These are phyloP conservation scores for Dichomitus squalens DNA, from an alignment of 1,284 basidiomycete genomes.

Conservation along the genomic window DNA sequence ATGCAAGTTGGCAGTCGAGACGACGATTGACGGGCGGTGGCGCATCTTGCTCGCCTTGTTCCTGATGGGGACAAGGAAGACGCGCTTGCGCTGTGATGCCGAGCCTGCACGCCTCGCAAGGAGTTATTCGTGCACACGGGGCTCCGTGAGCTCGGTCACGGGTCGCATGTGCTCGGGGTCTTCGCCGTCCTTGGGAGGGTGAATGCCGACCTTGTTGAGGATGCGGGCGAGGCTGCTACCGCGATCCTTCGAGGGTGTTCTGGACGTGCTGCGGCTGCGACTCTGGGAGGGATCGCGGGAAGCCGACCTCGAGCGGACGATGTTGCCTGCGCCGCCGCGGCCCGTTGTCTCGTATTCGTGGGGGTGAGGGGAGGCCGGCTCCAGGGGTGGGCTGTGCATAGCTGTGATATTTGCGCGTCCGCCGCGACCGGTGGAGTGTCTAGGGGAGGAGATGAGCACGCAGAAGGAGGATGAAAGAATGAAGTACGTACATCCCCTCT, in stretches of 20 bases:
- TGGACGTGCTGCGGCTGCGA: conserved; percentile 24
- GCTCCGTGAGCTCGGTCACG: conserved; percentile 10
- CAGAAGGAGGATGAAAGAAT: neutral
- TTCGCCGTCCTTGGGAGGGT: conserved; percentile 14
- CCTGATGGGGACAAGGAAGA: conserved; percentile 15
- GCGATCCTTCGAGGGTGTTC: conserved; percentile 21
- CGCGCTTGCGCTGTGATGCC: conserved; percentile 22
- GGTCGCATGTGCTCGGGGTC: conserved; percentile 6
- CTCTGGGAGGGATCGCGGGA: conserved; percentile 38
- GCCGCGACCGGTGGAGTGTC: conserved; percentile 72
- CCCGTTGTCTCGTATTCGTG: conserved; percentile 46
- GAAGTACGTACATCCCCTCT: conserved; percentile 45
- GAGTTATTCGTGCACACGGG: conserved; percentile 28
- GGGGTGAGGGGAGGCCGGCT: conserved; percentile 31
- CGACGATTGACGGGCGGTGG: conserved; percentile 12
- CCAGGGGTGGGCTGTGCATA: conserved; percentile 41
- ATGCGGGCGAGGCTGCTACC: conserved; percentile 19
- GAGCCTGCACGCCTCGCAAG: conserved; percentile 28
- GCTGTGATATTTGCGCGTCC: conserved; percentile 63
- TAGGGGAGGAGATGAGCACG: conserved; percentile 26
- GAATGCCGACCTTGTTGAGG: conserved; percentile 20
- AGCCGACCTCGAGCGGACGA: conserved; percentile 46
- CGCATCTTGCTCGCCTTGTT: conserved; percentile 13
- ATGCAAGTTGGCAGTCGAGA: conserved; percentile 13
- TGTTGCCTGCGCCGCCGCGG: conserved; percentile 78